Evolutionary conservation across 2,329 filamentous ascomycete genomes (phyloP).

Genomic region (Fusarium gaditjirri): DNA sequence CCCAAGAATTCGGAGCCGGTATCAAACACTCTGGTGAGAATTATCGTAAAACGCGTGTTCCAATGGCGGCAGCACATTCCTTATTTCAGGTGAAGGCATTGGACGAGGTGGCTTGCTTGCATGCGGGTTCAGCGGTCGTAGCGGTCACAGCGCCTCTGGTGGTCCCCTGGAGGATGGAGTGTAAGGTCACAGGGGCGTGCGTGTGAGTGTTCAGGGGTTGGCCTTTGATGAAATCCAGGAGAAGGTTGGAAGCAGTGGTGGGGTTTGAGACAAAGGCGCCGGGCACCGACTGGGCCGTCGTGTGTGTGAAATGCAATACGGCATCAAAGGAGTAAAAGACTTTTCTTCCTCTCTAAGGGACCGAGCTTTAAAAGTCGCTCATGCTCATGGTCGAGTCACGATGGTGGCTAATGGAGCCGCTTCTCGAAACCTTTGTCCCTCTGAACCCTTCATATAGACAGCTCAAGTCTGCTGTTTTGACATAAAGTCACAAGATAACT

Average conservation of each 20-base stretch:
- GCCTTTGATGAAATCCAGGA: slow-evolving; percentile 23
- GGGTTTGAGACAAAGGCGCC: neutral
- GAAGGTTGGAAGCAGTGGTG: slow-evolving; percentile 27
- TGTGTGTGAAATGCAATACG: too few relatives aligned
- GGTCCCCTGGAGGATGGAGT: slow-evolving; percentile 20
- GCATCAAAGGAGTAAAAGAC: neutral
- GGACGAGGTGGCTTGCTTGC: slow-evolving; percentile 43
- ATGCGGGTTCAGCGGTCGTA: slow-evolving; percentile 39
- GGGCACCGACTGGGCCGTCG: too few relatives aligned
- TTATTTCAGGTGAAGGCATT: slow-evolving; percentile 36
- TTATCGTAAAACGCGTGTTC: slow-evolving; percentile 37
- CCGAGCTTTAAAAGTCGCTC: neutral
- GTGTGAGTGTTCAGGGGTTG: slow-evolving; percentile 22
- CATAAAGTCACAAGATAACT: neutral
- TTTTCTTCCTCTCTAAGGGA: slow-evolving; percentile 11
- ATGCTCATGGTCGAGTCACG: neutral
- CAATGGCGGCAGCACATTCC: slow-evolving; percentile 46
- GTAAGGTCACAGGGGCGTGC: slow-evolving; percentile 17
- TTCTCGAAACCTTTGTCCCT: neutral
- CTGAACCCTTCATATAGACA: neutral
- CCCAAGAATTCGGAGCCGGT: neutral
- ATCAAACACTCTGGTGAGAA: neutral
- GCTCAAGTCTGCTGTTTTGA: neutral
- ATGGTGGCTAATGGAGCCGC: neutral
- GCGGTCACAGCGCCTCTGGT: slow-evolving; percentile 39